Evolutionary conservation across 2,329 filamentous ascomycete species (phyloP).

Genomic region (Ophiosphaerella herpotricha): DNA sequence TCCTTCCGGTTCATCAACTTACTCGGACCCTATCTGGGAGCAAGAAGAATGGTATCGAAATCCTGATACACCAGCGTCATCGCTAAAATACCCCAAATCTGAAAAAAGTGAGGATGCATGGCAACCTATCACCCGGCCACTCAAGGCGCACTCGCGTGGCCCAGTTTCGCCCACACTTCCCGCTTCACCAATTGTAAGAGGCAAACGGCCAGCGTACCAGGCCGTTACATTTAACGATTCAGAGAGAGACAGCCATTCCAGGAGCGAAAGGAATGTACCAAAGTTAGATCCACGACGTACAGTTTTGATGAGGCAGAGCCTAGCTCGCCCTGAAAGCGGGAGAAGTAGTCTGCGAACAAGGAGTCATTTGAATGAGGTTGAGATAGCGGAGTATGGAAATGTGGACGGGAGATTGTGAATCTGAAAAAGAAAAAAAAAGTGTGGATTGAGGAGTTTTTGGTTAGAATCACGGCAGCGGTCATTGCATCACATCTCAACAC

Average conservation of each 20-base stretch:
- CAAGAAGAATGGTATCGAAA: constrained; percentile 25
- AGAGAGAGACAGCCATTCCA: constrained; percentile 14
- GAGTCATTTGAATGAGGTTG: constrained; percentile 37
- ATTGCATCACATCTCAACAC: neutral
- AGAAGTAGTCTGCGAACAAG: constrained; percentile 33
- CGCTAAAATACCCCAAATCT: constrained; percentile 22
- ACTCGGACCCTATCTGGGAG: constrained; percentile 21
- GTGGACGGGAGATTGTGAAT: constrained; percentile 17
- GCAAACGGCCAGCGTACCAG: constrained; percentile 28
- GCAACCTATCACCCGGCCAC: constrained; percentile 16
- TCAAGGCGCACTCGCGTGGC: constrained; percentile 10
- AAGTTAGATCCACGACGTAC: constrained; percentile 24
- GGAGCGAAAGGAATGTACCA: constrained; percentile 5
- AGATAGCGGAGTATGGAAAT: constrained; percentile 33
- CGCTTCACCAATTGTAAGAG: constrained; percentile 7
- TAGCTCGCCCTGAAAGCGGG: constrained; percentile 23
- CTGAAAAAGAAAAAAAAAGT: neutral
- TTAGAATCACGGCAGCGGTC: neutral
- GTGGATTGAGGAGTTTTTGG: neutral
- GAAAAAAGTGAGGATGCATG: constrained; percentile 18
- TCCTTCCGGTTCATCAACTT: constrained; percentile 21
- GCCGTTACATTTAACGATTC: constrained; percentile 10
- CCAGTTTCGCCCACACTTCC: neutral
- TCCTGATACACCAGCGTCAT: constrained; percentile 22
- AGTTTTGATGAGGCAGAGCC: constrained; percentile 27